These are phyloP conservation scores for Xerocomus nothofagi DNA, from an alignment of 1,284 basidiomycete genomes.

Conservation along the genomic window DNA sequence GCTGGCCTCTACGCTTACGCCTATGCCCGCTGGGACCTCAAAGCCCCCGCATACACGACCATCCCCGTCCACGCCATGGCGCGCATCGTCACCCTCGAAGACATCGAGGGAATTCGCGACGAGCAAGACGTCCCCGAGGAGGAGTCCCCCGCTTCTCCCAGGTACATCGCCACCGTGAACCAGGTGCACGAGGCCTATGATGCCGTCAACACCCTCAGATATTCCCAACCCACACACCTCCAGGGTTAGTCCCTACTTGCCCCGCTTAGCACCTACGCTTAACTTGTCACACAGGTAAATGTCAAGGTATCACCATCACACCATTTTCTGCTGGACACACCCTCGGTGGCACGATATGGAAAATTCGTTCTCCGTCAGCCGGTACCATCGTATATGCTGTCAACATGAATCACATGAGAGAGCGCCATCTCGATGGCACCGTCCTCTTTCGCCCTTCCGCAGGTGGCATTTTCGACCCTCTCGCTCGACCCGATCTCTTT, in stretches of 20 bases:
- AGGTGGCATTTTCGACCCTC: constrained; percentile 82
- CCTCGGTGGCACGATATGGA: constrained; percentile 97
- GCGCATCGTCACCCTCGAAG: constrained; percentile 83
- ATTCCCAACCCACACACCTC: constrained; percentile 94
- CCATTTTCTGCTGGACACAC: constrained; percentile 97
- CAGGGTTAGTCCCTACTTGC: constrained; percentile 61
- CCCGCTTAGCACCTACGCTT: constrained; percentile 1
- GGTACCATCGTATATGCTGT: constrained; percentile 97
- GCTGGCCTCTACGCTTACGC: constrained; percentile 92
- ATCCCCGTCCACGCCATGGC: constrained; percentile 97
- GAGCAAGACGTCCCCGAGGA: constrained; percentile 66
- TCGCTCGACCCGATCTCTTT: constrained; percentile 87
- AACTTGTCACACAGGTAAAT: constrained; percentile 59
- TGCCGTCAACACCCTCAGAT: constrained; percentile 87
- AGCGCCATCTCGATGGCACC: constrained; percentile 95
- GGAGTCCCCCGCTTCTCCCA: constrained; percentile 40
- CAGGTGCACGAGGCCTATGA: constrained; percentile 97
- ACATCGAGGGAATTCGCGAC: constrained; percentile 75
- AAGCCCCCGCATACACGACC: constrained; percentile 93
- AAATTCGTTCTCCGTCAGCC: constrained; percentile 93
- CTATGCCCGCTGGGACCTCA: constrained; percentile 82
- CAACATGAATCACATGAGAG: constrained; percentile 95
- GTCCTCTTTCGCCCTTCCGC: constrained; percentile 73
- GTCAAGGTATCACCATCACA: constrained; percentile 90
- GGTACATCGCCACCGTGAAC: constrained; percentile 73